A percentile compares a stretch with the other conserved stretches of the same genome.
phyloP scores from a whole-genome alignment of 148 eudicot genomes.

The Fagopyrum tataricum region DNA sequence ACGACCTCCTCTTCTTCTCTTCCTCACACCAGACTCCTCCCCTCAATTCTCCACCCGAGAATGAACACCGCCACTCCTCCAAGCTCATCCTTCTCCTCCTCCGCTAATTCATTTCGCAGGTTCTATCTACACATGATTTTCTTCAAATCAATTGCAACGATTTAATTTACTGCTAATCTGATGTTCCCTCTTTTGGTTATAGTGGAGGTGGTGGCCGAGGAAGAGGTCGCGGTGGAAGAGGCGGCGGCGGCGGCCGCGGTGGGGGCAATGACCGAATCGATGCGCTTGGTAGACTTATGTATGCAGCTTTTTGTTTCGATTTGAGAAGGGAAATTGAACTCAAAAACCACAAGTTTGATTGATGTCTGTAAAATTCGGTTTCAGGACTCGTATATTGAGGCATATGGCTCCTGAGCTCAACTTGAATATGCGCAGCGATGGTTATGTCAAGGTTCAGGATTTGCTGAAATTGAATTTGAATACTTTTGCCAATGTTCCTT shows the following conservation, averaged over 20 bases:
- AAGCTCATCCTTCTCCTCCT: conserved; percentile 26
- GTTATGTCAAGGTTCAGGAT: conserved; percentile 79
- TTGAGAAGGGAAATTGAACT: not conserved
- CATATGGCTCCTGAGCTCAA: conserved; percentile 75
- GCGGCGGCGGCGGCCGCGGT: conserved; percentile 37
- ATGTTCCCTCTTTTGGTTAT: not conserved
- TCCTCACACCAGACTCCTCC: conserved; percentile 3
- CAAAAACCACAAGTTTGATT: not conserved
- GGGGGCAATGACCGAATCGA: conserved; percentile 56
- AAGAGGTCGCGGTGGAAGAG: conserved; percentile 42
- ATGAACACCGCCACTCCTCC: conserved; percentile 1
- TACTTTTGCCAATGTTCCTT: conserved; percentile 61
- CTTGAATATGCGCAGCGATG: conserved; percentile 79
- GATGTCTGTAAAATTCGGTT: not conserved
- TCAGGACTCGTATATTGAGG: conserved; percentile 74
- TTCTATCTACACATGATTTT: conserved; percentile 4
- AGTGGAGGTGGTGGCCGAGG: conserved; percentile 43
- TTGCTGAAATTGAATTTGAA: conserved; percentile 56
- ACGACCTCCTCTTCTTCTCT: conserved; percentile 8
- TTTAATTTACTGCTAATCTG: not conserved
- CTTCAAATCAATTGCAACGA: not conserved
- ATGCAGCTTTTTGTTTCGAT: conserved; percentile 18
- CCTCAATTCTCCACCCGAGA: not conserved
- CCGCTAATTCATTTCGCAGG: conserved; percentile 26
- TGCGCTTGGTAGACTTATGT: conserved; percentile 82